Evolutionary conservation across 2,329 filamentous ascomycete species (phyloP), one percentile per base, ranked within the genome.

Genomic region (Dactylonectria estremocensis): DNA sequence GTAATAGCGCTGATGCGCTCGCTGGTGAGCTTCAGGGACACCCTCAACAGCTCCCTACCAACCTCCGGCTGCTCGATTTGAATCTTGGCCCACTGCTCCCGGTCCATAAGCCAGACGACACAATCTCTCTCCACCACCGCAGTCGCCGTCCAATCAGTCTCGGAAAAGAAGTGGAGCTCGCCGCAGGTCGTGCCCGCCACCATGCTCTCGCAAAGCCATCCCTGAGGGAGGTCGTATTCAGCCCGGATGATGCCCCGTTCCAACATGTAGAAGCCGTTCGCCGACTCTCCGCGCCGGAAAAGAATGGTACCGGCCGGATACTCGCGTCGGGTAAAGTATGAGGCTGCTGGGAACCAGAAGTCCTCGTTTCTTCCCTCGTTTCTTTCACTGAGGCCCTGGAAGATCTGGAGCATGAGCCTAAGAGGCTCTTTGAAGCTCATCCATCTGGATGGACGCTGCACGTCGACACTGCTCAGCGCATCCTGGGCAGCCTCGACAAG

Each of bases 181-280:
- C 96, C 96, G 74, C 95, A 98, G 0, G 96, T 98, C 2, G 96
- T 96, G 16, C 96, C 96, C 0, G 95, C 93, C 1, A 98, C 92
- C 61, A 98, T 98, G 76, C 94, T 93, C 80, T 99, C 96, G 68
- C 93, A 94, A 73, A 97, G 93, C 74, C 88, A 89, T 1, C 96
- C 96, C 78, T 98, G 96, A 1, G 96, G 95, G 35, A 97, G 87
- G 69, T 95, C 89, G 78, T 99, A 98, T 75, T 98, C 95, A 3
- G 93, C 94, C 16, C 95, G 90, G 35, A 99, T 85, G 73, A 98
- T 95, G 40, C 96, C 96, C 7, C 91, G 89, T 80, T 99, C 95
- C 1, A 99, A 83, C 5, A 99, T 88, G 78, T 97, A 98, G 82
- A 99, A 98, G 3, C 92, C 94, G 35, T 91, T 88, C 0, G 96